Evolutionary conservation across 31 red algal genomes (phyloP), one percentile per base, ranked within the genome.

Genomic region (Endocladia muricata): DNA sequence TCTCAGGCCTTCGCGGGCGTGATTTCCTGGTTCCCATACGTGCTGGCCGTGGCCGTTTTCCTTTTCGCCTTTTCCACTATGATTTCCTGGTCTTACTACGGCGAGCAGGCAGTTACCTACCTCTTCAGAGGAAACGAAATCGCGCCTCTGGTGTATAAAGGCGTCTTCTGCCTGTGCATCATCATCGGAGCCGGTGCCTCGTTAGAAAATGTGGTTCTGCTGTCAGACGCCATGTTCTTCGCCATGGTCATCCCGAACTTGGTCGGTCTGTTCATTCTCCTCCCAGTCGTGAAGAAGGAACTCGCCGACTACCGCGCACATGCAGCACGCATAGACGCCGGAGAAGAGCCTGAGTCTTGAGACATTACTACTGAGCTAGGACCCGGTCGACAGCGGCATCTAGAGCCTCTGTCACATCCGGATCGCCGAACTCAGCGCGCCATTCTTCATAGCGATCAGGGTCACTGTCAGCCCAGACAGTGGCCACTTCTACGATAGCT

Each of bases 71-170:
- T 76, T 7, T 76, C 72, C 13, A 76, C 72, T 8, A 62, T 76
- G 72, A 67, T 76, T 36, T 67, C 72, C 7, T 76, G 72, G 72
- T 76, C 72, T 13, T 76, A 76, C 34, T 76, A 76, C 58, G 72
- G 72, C 52, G 21, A 32, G 23, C 51, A 23, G 7, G 11, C 58
- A 13, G 15, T 11, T 13, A 29, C 17, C n/a, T 67, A 32, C 55
- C 52, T 76, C 30, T 76, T 76, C 58, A 57, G 72, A 29, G 6
- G 13, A 67, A 68, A 34, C 11, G 25, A 67, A 68, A 23, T 34
- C 13, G 58, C 68, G 26, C 13, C 72, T 19, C n/a, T n/a, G n/a
- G n/a, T n/a, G n/a, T 76, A 76, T 30, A 67, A 68, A 28, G 9
- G 66, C 58, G 26, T 76, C 52, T 76, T 76, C 72, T 76, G 52